Percentiles rank a stretch among this genome's conserved stretches.
Conservation (phyloP, 306 rosid genomes). For the Erythrophleum fordii region DNA sequence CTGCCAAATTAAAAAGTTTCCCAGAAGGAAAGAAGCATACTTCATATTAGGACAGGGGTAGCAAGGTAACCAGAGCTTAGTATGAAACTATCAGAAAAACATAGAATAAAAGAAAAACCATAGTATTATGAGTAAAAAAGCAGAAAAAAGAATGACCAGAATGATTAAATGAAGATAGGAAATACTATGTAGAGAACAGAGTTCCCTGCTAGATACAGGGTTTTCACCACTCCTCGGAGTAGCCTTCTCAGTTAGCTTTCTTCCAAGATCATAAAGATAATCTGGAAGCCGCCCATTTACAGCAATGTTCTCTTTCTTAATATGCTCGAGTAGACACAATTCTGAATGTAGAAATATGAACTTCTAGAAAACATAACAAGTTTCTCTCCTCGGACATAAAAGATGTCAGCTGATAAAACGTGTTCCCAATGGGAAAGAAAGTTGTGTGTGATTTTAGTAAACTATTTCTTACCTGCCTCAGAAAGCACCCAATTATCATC, state of each 20-base stretch:
- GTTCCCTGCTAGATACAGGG: not conserved
- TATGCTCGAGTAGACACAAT: not conserved
- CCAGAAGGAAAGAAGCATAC: too few relatives aligned
- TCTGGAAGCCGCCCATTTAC: not conserved
- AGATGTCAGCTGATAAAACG: not conserved
- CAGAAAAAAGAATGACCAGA: not conserved
- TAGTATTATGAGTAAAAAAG: not conserved
- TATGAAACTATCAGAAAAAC: not conserved
- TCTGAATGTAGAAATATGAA: not conserved
- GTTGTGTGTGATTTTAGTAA: not conserved
- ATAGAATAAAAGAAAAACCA: not conserved
- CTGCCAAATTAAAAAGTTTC: too few relatives aligned
- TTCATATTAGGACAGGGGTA: too few relatives aligned
- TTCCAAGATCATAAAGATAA: not conserved
- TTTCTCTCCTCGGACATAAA: not conserved
- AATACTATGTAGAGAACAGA: not conserved
- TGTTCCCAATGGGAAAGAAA: not conserved
- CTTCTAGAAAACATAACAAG: not conserved
- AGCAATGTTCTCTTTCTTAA: not conserved
- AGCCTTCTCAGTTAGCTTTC: not conserved
- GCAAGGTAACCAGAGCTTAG: not conserved
- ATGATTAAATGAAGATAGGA: not conserved
- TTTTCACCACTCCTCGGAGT: not conserved
- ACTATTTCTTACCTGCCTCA: not conserved
- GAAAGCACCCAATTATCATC: slow-evolving; percentile 49